Evolutionary conservation across 768 basidiomycete genomes (phyloP).

Genomic region (Austroboletus festivus): DNA sequence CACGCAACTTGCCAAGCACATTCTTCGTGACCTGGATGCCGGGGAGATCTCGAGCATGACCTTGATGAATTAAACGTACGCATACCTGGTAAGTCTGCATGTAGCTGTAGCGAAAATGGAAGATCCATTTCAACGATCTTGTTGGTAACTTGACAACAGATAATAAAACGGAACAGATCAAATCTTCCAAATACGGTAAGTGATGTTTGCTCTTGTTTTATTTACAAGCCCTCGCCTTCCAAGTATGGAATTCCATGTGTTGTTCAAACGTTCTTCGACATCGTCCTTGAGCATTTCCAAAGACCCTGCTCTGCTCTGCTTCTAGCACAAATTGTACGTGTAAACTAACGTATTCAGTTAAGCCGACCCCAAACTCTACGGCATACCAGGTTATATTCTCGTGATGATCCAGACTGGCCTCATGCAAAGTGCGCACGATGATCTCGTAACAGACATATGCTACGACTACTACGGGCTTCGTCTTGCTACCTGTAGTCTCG

Average conservation of each 20-base stretch:
- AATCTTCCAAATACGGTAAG: too few species aligned
- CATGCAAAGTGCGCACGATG: conserved; percentile 73
- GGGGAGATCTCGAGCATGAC: neutral
- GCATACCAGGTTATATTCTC: neutral
- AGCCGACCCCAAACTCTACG: neutral
- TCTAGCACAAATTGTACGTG: neutral
- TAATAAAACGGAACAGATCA: too few species aligned
- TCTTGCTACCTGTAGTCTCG: conserved; percentile 77
- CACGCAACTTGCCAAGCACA: conserved; percentile 87
- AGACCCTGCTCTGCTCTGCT: too few species aligned
- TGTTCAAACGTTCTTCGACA: too few species aligned
- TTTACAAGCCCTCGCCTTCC: conserved; percentile 14
- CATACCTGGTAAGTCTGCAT: conserved; percentile 26
- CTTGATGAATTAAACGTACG: neutral
- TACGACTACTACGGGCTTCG: conserved; percentile 90
- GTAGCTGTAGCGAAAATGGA: conserved; percentile 18
- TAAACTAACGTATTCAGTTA: neutral
- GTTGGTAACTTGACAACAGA: too few species aligned
- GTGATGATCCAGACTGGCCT: conserved; percentile 77
- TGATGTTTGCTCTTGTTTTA: conserved; percentile 22
- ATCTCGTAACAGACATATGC: conserved; percentile 80
- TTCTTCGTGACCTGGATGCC: conserved; percentile 73
- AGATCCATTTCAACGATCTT: conserved; percentile 15
- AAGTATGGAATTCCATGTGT: neutral
- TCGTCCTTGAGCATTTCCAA: too few species aligned